Evolutionary conservation across 2,329 filamentous ascomycete species (phyloP).

Genomic region (Penicillium occitanis): DNA sequence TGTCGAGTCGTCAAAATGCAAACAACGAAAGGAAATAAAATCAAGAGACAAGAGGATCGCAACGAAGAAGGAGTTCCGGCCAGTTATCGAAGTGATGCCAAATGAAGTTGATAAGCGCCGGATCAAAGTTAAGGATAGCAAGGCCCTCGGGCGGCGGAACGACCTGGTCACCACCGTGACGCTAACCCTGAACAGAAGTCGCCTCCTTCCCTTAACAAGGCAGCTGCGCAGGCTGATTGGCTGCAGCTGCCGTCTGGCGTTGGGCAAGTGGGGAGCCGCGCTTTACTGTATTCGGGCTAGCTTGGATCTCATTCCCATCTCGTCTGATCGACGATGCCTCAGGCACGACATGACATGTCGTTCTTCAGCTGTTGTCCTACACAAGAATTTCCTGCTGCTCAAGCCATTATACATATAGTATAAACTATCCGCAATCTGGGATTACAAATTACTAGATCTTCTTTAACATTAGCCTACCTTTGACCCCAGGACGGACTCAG

Average conservation of each 20-base stretch:
- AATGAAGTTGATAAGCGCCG: constrained; percentile 9
- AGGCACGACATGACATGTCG: background rate
- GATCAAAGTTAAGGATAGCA: constrained; percentile 10
- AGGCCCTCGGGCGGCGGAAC: constrained; percentile 9
- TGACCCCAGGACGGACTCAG: background rate
- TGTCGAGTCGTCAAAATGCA: background rate
- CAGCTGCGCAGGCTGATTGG: constrained; percentile 2
- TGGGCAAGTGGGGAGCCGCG: background rate
- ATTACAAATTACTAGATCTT: background rate
- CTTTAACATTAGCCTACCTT: background rate
- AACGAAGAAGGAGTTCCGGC: background rate
- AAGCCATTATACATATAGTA: background rate
- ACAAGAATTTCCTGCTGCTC: background rate
- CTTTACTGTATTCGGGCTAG: background rate
- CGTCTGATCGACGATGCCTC: background rate
- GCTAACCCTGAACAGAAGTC: constrained; percentile 15
- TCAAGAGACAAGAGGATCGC: background rate
- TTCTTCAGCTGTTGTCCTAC: background rate
- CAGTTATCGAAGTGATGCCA: background rate
- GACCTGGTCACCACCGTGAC: background rate
- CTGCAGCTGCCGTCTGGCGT: background rate
- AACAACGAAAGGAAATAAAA: background rate
- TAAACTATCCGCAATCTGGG: background rate
- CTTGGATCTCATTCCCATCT: background rate
- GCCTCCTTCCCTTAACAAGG: constrained; percentile 8